Conservation (phyloP, 140 eudicot species). For the Oenanthe javanica region DNA sequence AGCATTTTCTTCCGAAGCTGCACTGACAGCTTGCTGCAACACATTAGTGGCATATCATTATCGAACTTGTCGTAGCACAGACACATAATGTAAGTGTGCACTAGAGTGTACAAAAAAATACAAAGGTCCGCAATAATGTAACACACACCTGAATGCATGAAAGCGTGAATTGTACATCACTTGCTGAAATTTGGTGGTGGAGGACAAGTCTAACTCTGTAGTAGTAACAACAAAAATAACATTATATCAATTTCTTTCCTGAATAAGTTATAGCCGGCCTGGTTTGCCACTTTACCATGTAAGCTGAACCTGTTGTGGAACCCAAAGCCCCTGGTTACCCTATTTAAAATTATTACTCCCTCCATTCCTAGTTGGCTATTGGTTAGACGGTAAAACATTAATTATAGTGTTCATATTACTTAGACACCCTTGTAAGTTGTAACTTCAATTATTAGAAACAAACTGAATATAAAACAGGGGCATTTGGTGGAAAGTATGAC, state of each 20-base stretch:
- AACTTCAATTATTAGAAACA: too few relatives aligned
- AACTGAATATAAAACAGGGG: too few relatives aligned
- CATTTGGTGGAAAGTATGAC: too few relatives aligned
- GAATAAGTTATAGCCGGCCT: not conserved
- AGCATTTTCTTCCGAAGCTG: conserved; percentile 16
- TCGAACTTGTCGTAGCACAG: not conserved
- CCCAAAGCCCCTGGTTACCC: not conserved
- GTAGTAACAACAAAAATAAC: not conserved
- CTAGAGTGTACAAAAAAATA: not conserved
- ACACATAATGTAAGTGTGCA: not conserved
- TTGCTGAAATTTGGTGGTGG: conserved; percentile 51
- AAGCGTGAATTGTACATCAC: conserved; percentile 35
- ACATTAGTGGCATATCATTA: not conserved
- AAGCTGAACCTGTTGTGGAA: not conserved
- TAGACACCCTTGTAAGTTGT: too few relatives aligned
- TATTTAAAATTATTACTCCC: too few relatives aligned
- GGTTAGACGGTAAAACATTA: too few relatives aligned
- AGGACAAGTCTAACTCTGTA: conserved; percentile 38
- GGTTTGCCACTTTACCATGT: not conserved
- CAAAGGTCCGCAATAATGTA: not conserved
- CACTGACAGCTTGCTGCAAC: conserved; percentile 30
- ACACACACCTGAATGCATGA: conserved; percentile 39
- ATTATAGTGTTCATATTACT: too few relatives aligned
- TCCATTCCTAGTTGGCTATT: too few relatives aligned
- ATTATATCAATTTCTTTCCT: not conserved